phyloP scores from a whole-genome alignment of 495 filamentous ascomycete genomes.

The Neurospora sp. region DNA sequence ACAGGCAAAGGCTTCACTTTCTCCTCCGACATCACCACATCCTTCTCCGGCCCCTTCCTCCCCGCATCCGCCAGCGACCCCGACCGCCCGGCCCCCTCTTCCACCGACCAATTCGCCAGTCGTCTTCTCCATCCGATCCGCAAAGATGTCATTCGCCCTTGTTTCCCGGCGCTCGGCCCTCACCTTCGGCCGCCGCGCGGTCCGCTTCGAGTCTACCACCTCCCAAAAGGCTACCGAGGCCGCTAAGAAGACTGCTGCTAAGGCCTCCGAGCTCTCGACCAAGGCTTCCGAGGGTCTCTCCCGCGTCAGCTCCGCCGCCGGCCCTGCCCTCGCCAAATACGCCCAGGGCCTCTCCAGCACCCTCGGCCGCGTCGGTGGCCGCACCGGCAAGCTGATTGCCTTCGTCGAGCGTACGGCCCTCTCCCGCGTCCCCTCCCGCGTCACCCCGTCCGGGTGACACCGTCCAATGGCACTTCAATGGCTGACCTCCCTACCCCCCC shows the following conservation, averaged over 20 bases:
- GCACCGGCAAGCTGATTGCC: constrained; percentile 68
- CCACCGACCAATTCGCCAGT: background rate
- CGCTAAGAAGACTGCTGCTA: constrained; percentile 56
- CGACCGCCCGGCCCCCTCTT: background rate
- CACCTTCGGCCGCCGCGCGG: constrained; percentile 32
- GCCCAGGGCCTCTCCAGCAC: constrained; percentile 53
- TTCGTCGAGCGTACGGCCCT: constrained; percentile 72
- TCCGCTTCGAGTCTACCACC: constrained; percentile 40
- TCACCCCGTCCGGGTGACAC: background rate
- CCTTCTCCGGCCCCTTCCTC: constrained; percentile 6
- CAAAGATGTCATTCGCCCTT: constrained; percentile 22
- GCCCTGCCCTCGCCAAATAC: constrained; percentile 61
- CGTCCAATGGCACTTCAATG: background rate
- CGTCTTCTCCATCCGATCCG: background rate
- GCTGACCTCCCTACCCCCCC: background rate
- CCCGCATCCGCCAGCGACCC: constrained; percentile 6
- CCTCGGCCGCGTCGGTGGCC: constrained; percentile 70
- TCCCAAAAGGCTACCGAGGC: constrained; percentile 51
- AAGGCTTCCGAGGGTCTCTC: constrained; percentile 83
- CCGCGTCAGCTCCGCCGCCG: constrained; percentile 69
- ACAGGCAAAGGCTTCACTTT: background rate
- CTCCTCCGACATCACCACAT: constrained; percentile 1
- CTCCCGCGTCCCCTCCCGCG: background rate
- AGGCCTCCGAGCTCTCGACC: constrained; percentile 52
- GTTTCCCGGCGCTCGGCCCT: constrained; percentile 25